A percentile compares a stretch with the other conserved stretches of the same genome.
phyloP scores from a whole-genome alignment of 352 stramenopile genomes.

The Phytophthora colocasiae region DNA sequence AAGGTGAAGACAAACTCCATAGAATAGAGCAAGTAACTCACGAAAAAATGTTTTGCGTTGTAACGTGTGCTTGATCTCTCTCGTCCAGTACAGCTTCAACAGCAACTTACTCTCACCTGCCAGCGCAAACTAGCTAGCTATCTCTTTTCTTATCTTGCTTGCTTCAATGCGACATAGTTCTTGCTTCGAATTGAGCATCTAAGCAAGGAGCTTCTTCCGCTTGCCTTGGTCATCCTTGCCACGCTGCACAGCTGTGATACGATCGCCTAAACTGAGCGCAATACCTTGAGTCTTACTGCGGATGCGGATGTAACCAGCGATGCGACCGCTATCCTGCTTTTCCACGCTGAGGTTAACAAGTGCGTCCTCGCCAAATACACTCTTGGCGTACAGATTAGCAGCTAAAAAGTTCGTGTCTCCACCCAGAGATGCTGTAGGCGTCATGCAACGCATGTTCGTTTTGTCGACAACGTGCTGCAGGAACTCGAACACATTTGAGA shows the following conservation, averaged over 20 bases:
- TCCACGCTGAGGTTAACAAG: conserved; percentile 99
- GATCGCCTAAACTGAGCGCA: conserved; percentile 98
- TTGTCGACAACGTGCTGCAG: conserved; percentile 98
- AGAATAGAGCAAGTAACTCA: conserved; percentile 39
- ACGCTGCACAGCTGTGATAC: conserved; percentile 98
- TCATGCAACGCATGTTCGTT: conserved; percentile 99
- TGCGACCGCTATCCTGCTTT: conserved; percentile 98
- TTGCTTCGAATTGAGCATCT: conserved; percentile 41
- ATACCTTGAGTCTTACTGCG: conserved; percentile 99
- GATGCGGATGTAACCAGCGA: conserved; percentile 99
- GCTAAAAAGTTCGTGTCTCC: conserved; percentile 94
- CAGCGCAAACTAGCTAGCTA: conserved; percentile 11
- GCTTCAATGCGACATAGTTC: conserved; percentile 17
- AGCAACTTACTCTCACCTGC: conserved; percentile 20
- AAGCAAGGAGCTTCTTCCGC: conserved; percentile 80
- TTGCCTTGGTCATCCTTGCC: conserved; percentile 87
- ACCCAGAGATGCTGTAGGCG: conserved; percentile 90
- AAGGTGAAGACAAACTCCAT: conserved; percentile 23
- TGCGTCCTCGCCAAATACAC: conserved; percentile 97
- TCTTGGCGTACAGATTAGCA: conserved; percentile 94
- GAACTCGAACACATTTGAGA: conserved; percentile 98
- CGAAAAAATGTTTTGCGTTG: conserved; percentile 40
- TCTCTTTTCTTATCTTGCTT: conserved; percentile 16
- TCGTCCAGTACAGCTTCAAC: conserved; percentile 39
- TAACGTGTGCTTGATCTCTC: conserved; percentile 39